Evolutionary conservation across 1,284 basidiomycete genomes (phyloP), one percentile per base, ranked within the genome.

Genomic region (Mycena citricolor): DNA sequence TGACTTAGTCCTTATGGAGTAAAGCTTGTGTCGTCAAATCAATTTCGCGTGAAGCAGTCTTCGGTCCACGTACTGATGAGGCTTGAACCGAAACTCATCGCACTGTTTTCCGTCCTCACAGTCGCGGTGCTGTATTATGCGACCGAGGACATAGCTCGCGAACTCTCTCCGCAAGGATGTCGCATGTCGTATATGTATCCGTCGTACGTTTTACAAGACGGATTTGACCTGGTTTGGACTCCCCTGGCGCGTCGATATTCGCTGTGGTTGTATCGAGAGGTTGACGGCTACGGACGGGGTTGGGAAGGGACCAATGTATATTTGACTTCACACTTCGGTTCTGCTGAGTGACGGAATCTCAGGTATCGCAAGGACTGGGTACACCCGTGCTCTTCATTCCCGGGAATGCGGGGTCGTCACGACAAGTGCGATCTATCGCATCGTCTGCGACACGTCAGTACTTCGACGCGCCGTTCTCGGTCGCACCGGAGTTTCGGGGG

Each of bases 161-260:
- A 61, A 35, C 62, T 86, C 36, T 87, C 85, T 3, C 86, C 86
- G 4, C 86, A 90, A 73, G 87, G 87, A 76, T 99, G 95, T 67
- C 83, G 90, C 42, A 99, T 99, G 95, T 93, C 92, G 48, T 94
- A 84, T 74, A 99, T 99, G 97, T 89, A 80, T 4, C 95, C 94
- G 1, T 86, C 86, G 5, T 99, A 98, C 64, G 67, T 90, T 29
- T 74, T 85, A 25, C 84, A 86, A 57, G 59, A 67, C 30, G 69
- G 65, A 23, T 83, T 88, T 59, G 70, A 90, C 59, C 54, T 66
- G 44, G 69, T 77, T 12, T 81, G 88, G 81, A 85, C 81, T 22
- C 76, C 81, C 16, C 67, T 91, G 5, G 82, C 82, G 16, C 63
- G 63, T 16, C 77, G 91, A 46, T 98, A 98, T 63, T 81, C 80